Evolutionary conservation across 345 rosid species (phyloP).

Genomic region (Erucastrum elatum): DNA sequence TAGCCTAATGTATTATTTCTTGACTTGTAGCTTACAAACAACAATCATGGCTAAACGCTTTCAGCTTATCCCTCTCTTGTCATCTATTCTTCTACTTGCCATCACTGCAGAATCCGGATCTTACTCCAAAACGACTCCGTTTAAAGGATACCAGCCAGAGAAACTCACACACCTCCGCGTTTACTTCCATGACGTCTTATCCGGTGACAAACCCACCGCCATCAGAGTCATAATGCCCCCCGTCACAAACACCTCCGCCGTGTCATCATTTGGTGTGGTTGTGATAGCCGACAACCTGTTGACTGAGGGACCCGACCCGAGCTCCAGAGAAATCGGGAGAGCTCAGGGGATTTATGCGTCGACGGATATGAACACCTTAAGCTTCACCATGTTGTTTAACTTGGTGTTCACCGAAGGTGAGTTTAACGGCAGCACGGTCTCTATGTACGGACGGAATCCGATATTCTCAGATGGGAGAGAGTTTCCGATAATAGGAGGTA

Average conservation of each 20-base stretch:
- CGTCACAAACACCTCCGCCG: constrained; percentile 28
- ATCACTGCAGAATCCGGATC: constrained; percentile 12
- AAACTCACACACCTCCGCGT: constrained; percentile 55
- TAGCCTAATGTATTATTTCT: neutral
- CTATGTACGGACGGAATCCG: constrained; percentile 52
- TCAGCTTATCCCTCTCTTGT: constrained; percentile 7
- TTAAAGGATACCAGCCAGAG: constrained; percentile 38
- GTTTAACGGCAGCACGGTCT: constrained; percentile 59
- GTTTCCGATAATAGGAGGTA: constrained; percentile 38
- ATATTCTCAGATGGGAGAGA: constrained; percentile 23
- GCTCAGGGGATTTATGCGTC: constrained; percentile 58
- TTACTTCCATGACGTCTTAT: constrained; percentile 58
- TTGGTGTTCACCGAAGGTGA: constrained; percentile 57
- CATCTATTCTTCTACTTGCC: constrained; percentile 18
- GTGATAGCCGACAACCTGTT: constrained; percentile 54
- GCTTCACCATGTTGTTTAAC: constrained; percentile 53
- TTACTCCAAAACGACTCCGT: constrained; percentile 35
- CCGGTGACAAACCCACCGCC: constrained; percentile 48
- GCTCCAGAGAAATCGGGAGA: constrained; percentile 55
- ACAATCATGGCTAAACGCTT: constrained; percentile 12
- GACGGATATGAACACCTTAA: constrained; percentile 38
- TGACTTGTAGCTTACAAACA: neutral
- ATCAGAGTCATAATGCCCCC: constrained; percentile 40
- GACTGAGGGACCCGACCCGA: constrained; percentile 44
- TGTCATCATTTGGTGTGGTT: constrained; percentile 43